These are phyloP conservation scores for Cryptomeria japonica DNA, from an alignment of 75 land plant genomes.

Conservation along the genomic window DNA sequence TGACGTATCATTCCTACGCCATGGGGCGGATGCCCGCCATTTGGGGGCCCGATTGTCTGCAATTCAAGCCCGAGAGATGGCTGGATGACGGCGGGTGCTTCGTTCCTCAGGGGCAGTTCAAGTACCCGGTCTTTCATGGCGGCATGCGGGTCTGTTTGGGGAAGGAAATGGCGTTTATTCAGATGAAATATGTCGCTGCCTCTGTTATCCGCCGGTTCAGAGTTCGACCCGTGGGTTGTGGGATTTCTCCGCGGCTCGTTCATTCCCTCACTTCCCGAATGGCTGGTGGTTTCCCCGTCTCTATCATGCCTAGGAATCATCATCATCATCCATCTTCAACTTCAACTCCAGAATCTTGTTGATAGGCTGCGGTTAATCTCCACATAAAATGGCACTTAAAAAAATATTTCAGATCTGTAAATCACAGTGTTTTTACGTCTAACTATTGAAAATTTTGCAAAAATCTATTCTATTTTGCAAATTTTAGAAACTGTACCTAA, in stretches of 20 bases:
- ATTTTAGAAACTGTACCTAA: no score
- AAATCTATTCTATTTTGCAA: no score
- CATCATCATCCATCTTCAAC: neutral
- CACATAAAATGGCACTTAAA: no score
- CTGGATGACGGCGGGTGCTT: slow-evolving; percentile 5
- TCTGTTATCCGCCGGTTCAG: slow-evolving; percentile 13
- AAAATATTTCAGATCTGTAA: no score
- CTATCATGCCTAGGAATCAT: neutral
- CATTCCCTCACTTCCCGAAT: neutral
- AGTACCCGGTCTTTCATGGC: slow-evolving; percentile 31
- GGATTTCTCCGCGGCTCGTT: neutral
- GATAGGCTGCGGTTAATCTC: no score
- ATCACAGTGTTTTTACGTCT: no score
- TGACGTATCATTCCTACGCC: slow-evolving; percentile 31
- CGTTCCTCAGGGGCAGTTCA: slow-evolving; percentile 18
- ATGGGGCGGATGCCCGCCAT: slow-evolving; percentile 35
- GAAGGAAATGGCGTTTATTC: slow-evolving; percentile 44
- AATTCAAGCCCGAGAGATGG: slow-evolving; percentile 40
- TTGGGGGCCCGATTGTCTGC: slow-evolving; percentile 34
- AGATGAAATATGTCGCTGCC: slow-evolving; percentile 38
- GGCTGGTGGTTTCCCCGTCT: neutral
- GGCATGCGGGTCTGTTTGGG: slow-evolving; percentile 35
- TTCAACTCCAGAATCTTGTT: neutral
- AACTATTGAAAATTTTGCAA: no score
- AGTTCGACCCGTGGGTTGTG: neutral